Evolutionary conservation across 139 green algal species (phyloP).

Genomic region (Dunaliella primolecta): DNA sequence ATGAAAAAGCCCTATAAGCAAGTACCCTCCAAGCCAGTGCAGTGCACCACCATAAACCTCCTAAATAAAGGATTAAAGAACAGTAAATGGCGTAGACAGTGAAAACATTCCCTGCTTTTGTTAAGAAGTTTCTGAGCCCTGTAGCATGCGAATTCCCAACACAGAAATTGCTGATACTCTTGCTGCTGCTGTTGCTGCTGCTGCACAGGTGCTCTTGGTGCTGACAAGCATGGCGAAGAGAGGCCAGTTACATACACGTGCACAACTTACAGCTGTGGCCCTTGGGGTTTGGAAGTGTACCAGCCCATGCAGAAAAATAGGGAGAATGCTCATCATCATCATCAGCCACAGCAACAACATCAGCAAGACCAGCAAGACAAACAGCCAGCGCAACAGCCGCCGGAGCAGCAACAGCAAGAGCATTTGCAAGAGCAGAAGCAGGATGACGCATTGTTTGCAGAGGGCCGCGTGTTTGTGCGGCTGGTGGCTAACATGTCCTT

Average conservation of each 20-base stretch:
- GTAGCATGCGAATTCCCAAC: too few species aligned
- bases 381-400: background rate
- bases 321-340: background rate
- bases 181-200: background rate
- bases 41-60: too few species aligned
- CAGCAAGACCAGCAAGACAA: background rate
- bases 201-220: background rate
- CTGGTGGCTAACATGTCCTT: background rate
- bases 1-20: too few species aligned
- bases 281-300: background rate
- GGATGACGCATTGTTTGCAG: background rate
- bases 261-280: background rate
- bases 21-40: too few species aligned
- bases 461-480: background rate
- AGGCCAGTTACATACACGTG: background rate
- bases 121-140: too few species aligned
- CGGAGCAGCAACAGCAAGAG: background rate
- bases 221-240: background rate
- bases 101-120: too few species aligned
- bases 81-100: too few species aligned
- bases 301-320: background rate
- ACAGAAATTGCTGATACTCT: too few species aligned
- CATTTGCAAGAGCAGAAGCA: background rate
- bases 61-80: too few species aligned
- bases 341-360: background rate